Evolutionary conservation across 805 yeast genomes (phyloP), one percentile per base, ranked within the genome.

Genomic region (Nakazawaea sp.): DNA sequence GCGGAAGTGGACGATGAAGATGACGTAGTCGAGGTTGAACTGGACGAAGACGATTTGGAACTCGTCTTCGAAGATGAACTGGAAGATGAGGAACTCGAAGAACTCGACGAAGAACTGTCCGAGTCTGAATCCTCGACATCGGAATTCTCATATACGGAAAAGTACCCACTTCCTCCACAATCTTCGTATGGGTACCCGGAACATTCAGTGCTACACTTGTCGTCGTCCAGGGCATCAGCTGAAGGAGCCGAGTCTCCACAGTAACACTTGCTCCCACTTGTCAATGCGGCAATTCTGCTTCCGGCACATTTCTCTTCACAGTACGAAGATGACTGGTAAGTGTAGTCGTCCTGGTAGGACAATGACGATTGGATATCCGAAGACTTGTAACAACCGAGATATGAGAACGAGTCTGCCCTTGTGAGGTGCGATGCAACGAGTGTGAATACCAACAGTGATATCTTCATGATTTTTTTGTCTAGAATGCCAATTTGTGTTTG

Each of bases 141-240:
- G 17, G 43, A 58, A 35, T 62, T 58, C 6, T 66, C 57, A 43
- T 61, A 75, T 13, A 77, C 71, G 25, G 63, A 55, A 46, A 68
- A 68, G 38, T 67, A 68, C 43, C 59, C 64, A 20, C 53, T 47
- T 17, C 68, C 60, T 23, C 88, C 88, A 57, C 95, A 85, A 8
- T 43, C 59, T 38, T 80, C 81, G 3, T 46, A 30, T 8, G 75
- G 71, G 56, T 69, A 86, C n/a, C 87, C 94, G 16, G 51, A 54
- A 57, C 95, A 86, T 4, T 47, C 27, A 1, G 48, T 41, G 34
- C 52, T 43, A 57, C 88, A 81, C 18, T 56, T 43, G 30, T 50
- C 41, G 10, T 53, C 50, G 29, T 50, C 43, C 2, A 56, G 51
- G 12, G 58, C 21, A 3, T 48, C 42, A 9, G 52, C 45, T 17